Evolutionary conservation across 2,329 filamentous ascomycete genomes (phyloP), one percentile per base, ranked within the genome.

Genomic region (Helicocarpus griseus): DNA sequence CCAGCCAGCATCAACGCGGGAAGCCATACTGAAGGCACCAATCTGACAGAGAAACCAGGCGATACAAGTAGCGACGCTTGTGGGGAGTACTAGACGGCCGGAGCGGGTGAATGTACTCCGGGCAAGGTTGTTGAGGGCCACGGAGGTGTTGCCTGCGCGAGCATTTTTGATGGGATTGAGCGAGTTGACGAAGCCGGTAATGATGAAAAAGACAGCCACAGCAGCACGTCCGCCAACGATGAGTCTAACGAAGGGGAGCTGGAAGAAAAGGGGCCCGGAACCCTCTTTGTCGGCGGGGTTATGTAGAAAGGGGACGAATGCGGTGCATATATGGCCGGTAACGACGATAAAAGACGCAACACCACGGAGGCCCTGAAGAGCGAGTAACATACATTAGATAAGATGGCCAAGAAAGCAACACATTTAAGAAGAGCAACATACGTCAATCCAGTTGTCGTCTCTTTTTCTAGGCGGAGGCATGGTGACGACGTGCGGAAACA

Each of bases 321-420:
- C 63, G 19, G 69, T 70, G 55, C 67, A 71, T 31, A 73, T 58
- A 53, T 73, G 69, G 52, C 69, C 69, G 45, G 62, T 66, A 21
- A 73, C 69, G 46, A 72, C 70, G 57, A 69, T 65, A 53, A 72
- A 68, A 13, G 69, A 69, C 5, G 70, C 69, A 49, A 70, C 57
- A 28, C 70, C 70, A 26, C 70, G 67, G 28, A 73, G 63, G 55
- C 70, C 70, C 70, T 73, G n/a, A 28, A 9, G 17, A 13, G 21
- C 17, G 17, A 41, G 29, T 49, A 47, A n/a, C 31, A 38, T 29
- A 9, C 6, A 36, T 53, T 38, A 48, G 26, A 26, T 24, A 29
- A 39, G 19, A 33, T 46, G 8, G 33, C 28, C 31, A 36, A 26
- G 41, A 19, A 33, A n/a, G 26, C 6, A n/a, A 41, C 21, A 26